Conservation (phyloP, 495 filamentous ascomycete species). For the Clohesyomyces aquaticus region DNA sequence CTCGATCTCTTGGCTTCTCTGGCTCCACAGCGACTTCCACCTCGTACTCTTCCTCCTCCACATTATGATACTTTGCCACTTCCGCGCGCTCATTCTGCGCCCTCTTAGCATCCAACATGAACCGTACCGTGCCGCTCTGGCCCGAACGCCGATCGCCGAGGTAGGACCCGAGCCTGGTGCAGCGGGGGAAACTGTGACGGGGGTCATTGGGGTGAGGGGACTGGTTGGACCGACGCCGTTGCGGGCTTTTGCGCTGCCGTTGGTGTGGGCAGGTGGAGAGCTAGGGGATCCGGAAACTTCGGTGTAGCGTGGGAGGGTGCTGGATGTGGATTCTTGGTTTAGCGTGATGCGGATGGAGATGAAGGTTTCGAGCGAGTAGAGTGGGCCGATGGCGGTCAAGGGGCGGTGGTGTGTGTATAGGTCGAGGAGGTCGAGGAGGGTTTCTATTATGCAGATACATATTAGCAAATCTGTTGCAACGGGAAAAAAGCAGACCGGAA, state of each 20-base stretch:
- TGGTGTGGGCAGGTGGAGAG: slow-evolving; percentile 23
- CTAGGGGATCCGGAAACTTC: slow-evolving; percentile 8
- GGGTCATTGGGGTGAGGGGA: slow-evolving; percentile 43
- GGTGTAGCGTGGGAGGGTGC: slow-evolving; percentile 60
- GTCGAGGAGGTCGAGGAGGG: slow-evolving; percentile 82
- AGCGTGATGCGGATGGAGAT: slow-evolving; percentile 82
- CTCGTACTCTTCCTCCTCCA: slow-evolving; percentile 79
- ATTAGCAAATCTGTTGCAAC: slow-evolving; percentile 9
- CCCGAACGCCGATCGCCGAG: slow-evolving; percentile 55
- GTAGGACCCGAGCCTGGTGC: slow-evolving; percentile 33
- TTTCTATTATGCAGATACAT: slow-evolving; percentile 58
- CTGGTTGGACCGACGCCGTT: slow-evolving; percentile 40
- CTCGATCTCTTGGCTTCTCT: slow-evolving; percentile 3
- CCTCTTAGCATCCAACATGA: slow-evolving; percentile 82
- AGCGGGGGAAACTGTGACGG: slow-evolving; percentile 30
- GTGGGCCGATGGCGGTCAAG: slow-evolving; percentile 70
- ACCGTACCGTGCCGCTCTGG: slow-evolving; percentile 79
- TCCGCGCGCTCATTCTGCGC: slow-evolving; percentile 70
- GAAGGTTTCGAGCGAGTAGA: slow-evolving; percentile 72
- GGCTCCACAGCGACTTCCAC: slow-evolving; percentile 50
- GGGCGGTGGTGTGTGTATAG: slow-evolving; percentile 80
- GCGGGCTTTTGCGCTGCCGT: slow-evolving; percentile 42
- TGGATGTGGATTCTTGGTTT: slow-evolving; percentile 70
- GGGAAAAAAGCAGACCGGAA: no score
- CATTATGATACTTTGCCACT: slow-evolving; percentile 69